A percentile compares a stretch with the other conserved stretches of the same genome.
Evolutionary conservation across 2,329 filamentous ascomycete genomes (phyloP).

Genomic region (Blastomyces parvus): DNA sequence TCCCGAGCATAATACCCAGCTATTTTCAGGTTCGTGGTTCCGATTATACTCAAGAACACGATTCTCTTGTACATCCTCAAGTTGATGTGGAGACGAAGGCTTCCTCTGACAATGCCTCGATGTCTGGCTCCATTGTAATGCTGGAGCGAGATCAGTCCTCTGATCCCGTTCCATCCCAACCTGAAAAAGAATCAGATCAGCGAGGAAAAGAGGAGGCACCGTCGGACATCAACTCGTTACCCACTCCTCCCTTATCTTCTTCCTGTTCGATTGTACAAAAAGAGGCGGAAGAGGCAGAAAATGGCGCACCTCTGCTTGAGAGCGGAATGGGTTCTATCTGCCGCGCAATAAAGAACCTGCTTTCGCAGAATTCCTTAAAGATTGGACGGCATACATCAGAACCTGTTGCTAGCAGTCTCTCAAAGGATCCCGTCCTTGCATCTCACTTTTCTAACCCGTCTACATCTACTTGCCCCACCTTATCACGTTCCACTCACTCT

Average conservation of each 20-base stretch:
- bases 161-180: constrained; percentile 22
- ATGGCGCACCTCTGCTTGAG: constrained; percentile 30
- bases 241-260: constrained; percentile 37
- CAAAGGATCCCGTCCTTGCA: constrained; percentile 56
- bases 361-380: constrained; percentile 28
- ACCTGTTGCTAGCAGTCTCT: constrained; percentile 52
- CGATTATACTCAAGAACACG: constrained; percentile 19
- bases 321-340: constrained; percentile 35
- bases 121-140: constrained; percentile 36
- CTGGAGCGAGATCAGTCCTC: constrained; percentile 31
- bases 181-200: constrained; percentile 19
- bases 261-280: constrained; percentile 36
- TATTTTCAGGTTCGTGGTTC: constrained; percentile 94
- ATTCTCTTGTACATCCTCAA: constrained; percentile 21
- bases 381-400: constrained; percentile 39
- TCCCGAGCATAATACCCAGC: constrained; percentile 87
- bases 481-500: constrained; percentile 33
- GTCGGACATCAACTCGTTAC: constrained; percentile 28
- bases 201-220: constrained; percentile 22
- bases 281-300: constrained; percentile 35
- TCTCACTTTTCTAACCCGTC: constrained; percentile 60
- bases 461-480: constrained; percentile 43
- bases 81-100: constrained; percentile 21
- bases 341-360: constrained; percentile 37
- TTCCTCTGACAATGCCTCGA: constrained; percentile 24